phyloP scores from a whole-genome alignment of 331 rosid species.

The Prunus yedoensis region DNA sequence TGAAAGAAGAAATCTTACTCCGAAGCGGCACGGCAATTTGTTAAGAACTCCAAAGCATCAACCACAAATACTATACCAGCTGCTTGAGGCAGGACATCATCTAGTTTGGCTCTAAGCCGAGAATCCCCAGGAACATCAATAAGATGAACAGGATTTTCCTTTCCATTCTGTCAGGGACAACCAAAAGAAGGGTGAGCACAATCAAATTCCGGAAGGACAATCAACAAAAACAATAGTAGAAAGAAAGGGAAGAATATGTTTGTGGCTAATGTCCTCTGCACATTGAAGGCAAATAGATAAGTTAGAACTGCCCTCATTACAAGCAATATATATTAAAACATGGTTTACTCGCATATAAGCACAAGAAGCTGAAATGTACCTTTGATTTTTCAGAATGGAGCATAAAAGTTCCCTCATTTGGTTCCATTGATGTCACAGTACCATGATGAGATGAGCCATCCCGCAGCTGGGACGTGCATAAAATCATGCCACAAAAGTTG shows the following conservation, averaged over 20 bases:
- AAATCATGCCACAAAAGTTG: slow-evolving; percentile 22
- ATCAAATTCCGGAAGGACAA: background rate
- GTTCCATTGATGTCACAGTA: slow-evolving; percentile 93
- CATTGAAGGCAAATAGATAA: background rate
- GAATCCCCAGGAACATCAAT: slow-evolving; percentile 96
- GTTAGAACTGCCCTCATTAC: background rate
- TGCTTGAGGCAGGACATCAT: slow-evolving; percentile 77
- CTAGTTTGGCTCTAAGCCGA: slow-evolving; percentile 85
- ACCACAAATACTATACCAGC: slow-evolving; percentile 83
- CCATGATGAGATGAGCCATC: slow-evolving; percentile 92
- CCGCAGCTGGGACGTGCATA: slow-evolving; percentile 51
- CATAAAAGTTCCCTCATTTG: slow-evolving; percentile 77
- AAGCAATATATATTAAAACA: too few relatives aligned
- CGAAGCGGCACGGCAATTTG: slow-evolving; percentile 78
- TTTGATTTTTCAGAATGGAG: slow-evolving; percentile 67
- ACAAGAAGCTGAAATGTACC: slow-evolving; percentile 43
- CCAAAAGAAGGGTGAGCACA: background rate
- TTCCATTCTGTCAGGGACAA: slow-evolving; percentile 53
- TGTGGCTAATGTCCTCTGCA: background rate
- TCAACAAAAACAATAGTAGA: slow-evolving; percentile 1
- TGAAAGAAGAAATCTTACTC: slow-evolving; percentile 46
- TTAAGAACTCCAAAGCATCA: slow-evolving; percentile 81
- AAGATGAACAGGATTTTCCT: slow-evolving; percentile 70
- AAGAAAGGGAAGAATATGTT: background rate
- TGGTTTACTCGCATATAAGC: background rate